These are phyloP conservation scores for Mycena alexandri DNA, from an alignment of 768 basidiomycete genomes.

Conservation along the genomic window DNA sequence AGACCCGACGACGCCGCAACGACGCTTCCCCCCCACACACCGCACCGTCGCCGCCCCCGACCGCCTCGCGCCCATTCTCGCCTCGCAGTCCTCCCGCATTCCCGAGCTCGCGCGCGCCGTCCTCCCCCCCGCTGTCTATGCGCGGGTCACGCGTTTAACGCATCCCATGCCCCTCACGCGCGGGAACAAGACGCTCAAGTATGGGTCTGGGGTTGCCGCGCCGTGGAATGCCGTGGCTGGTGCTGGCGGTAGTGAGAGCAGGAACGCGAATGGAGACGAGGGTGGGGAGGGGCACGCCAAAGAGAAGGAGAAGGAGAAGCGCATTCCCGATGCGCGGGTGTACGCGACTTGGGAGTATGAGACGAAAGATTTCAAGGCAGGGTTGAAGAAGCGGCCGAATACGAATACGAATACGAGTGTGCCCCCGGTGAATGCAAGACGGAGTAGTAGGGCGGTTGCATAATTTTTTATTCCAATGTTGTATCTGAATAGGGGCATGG, in stretches of 20 bases:
- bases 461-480: no score
- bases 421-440: not conserved
- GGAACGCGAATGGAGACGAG: conserved; percentile 45
- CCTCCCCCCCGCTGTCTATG: conserved; percentile 71
- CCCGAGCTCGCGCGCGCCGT: conserved; percentile 76
- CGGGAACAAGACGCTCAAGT: conserved; percentile 59
- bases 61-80: conserved; percentile 73
- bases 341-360: conserved; percentile 22
- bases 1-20: conserved; percentile 49
- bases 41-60: conserved; percentile 59
- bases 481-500: conserved; percentile 23
- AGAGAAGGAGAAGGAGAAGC: conserved; percentile 40
- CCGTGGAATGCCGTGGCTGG: conserved; percentile 61
- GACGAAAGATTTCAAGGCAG: conserved; percentile 31
- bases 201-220: conserved; percentile 63
- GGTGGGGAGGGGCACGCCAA: conserved; percentile 46
- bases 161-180: conserved; percentile 77
- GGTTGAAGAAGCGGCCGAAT: conserved; percentile 40
- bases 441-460: conserved; percentile 27
- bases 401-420: not conserved
- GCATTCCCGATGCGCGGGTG: conserved; percentile 61
- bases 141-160: conserved; percentile 71
- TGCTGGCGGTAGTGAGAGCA: conserved; percentile 42
- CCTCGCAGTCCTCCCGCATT: conserved; percentile 73
- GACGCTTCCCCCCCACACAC: conserved; percentile 59